Percentiles rank a stretch among this genome's conserved stretches.
Evolutionary conservation across 1,284 basidiomycete genomes (phyloP).

Genomic region (Ceratobasidium sp.): DNA sequence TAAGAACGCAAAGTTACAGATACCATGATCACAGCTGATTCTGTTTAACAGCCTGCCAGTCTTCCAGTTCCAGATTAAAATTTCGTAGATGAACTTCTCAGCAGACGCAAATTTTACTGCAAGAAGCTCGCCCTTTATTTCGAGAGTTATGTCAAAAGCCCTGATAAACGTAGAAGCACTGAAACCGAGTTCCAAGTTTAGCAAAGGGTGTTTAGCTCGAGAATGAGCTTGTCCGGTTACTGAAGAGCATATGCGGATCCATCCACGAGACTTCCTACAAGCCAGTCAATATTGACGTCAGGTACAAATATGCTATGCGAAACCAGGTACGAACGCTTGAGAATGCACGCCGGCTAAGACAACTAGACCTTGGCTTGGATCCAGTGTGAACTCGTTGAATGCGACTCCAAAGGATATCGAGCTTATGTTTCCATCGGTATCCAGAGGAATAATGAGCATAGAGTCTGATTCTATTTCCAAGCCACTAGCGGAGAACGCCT

Average conservation of each 20-base stretch:
- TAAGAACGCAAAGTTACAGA: slow-evolving; percentile 17
- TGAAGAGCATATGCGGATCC: background rate
- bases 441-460: background rate
- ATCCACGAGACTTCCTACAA: background rate
- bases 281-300: background rate
- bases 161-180: no score
- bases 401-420: background rate
- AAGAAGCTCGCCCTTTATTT: background rate
- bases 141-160: background rate
- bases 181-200: background rate
- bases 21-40: background rate
- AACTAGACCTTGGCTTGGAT: background rate
- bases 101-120: background rate
- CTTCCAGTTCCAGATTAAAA: slow-evolving; percentile 36
- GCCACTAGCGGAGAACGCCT: background rate
- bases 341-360: background rate
- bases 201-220: background rate
- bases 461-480: background rate
- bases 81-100: background rate
- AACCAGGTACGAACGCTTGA: background rate
- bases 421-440: background rate
- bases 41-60: slow-evolving; percentile 9
- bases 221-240: slow-evolving; percentile 3
- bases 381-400: slow-evolving; percentile 8
- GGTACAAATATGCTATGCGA: no score